Base-by-base conservation (phyloP, 345 rosid genomes). In the Salix brachista region DNA sequence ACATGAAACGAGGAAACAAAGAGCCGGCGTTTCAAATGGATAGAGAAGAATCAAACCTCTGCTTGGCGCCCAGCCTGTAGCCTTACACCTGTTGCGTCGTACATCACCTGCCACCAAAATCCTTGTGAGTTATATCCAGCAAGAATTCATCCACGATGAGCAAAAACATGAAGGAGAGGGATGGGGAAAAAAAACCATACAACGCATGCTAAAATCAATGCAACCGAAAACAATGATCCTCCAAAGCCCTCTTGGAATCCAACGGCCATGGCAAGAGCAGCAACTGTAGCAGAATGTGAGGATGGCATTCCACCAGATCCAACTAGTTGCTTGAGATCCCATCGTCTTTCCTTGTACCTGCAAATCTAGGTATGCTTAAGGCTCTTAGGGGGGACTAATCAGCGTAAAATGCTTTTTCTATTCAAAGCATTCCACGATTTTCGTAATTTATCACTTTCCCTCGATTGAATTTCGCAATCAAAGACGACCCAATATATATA, bases 271-370 rank as follows among this genome's bases (percentile, higher is more conserved):
- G 98, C 91, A 21, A 94, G 85, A 61, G 95, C 91, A 60, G 91
- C 76, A 67, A 92, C 95, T 0, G 94, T 94, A 37, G 97, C 86
- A 64, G 99, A 93, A 88, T 93, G 99, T 46, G 99, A 88, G 18
- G 97, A 95, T 8, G 99, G 97, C 99, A 95, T 93, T 36, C 99
- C 99, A 71, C 97, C 97, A 13, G 99, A 95, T 67, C 94, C 95
- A 34, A 91, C 44, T 25, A 94, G 94, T 69, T 80, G 87, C 91
- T 87, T 89, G 78, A 88, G 36, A 85, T 94, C 94, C 86, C 93
- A 87, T 81, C 85, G 79, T 74, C 81, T 87, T 83, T 91, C 97
- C 56, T 77, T 92, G 46, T 87, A 92, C 95, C 93, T 94, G 87
- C 83, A 84, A 74, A 80, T 82, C 85, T 82, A 84, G 71, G 72